phyloP scores from a whole-genome alignment of 148 eudicot species.

The Rheum nobile region DNA sequence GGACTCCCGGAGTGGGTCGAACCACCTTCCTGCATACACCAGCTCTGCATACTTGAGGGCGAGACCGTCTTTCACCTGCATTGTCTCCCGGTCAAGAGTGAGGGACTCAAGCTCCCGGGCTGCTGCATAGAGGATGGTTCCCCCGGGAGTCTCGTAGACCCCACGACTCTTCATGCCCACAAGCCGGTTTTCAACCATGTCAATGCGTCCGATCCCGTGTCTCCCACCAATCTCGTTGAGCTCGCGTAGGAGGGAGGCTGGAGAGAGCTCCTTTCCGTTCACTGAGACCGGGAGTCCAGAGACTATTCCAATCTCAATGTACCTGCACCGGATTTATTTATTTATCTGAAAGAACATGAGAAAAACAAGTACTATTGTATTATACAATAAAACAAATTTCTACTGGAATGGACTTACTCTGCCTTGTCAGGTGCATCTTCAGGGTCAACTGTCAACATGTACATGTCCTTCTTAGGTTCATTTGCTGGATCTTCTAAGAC shows the following conservation, averaged over 20 bases:
- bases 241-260: slow-evolving; percentile 65
- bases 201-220: slow-evolving; percentile 76
- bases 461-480: slow-evolving; percentile 94
- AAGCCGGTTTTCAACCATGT: slow-evolving; percentile 86
- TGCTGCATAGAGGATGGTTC: slow-evolving; percentile 70
- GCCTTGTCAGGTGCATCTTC: slow-evolving; percentile 83
- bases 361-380: too few relatives aligned
- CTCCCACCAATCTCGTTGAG: slow-evolving; percentile 67
- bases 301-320: slow-evolving; percentile 66
- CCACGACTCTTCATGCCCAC: slow-evolving; percentile 95
- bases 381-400: too few relatives aligned
- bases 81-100: slow-evolving; percentile 76
- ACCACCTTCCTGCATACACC: slow-evolving; percentile 89
- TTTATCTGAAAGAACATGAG: too few relatives aligned
- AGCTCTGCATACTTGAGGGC: slow-evolving; percentile 85
- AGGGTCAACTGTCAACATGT: slow-evolving; percentile 85
- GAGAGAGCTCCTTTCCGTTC: slow-evolving; percentile 70
- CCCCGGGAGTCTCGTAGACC: slow-evolving; percentile 93
- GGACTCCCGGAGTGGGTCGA: slow-evolving; percentile 72
- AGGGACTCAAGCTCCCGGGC: slow-evolving; percentile 68
- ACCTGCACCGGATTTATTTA: too few relatives aligned
- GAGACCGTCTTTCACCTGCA: slow-evolving; percentile 56
- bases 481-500: slow-evolving; percentile 85
- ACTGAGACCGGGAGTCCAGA: slow-evolving; percentile 76
- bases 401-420: slow-evolving; percentile 33